A percentile compares a stretch with the other conserved stretches of the same genome.
These are phyloP conservation scores for Paxillus rubicundulus DNA, from an alignment of 768 basidiomycete genomes.

Conservation along the genomic window DNA sequence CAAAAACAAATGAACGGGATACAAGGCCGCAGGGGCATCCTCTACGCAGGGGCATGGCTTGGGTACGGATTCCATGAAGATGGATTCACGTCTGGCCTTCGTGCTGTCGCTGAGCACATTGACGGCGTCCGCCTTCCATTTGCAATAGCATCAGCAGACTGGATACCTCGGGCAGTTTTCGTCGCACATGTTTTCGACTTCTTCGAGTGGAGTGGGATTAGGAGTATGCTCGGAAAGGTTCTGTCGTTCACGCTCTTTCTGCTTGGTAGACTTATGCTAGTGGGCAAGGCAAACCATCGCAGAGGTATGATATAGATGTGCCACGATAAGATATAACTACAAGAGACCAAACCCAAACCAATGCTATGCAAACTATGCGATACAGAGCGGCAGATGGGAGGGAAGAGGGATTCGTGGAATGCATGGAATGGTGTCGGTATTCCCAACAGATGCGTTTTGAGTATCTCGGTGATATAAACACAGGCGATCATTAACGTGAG, in stretches of 20 bases:
- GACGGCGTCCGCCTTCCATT: slow-evolving; percentile 40
- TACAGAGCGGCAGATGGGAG: slow-evolving; percentile 1
- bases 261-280: slow-evolving; percentile 3
- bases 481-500: background rate
- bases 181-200: slow-evolving; percentile 38
- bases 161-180: slow-evolving; percentile 18
- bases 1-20: slow-evolving; percentile 54
- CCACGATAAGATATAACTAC: slow-evolving; percentile 6
- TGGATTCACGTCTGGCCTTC: slow-evolving; percentile 54
- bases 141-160: slow-evolving; percentile 40
- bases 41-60: slow-evolving; percentile 69
- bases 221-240: slow-evolving; percentile 30
- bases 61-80: slow-evolving; percentile 85
- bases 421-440: background rate
- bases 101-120: slow-evolving; percentile 30
- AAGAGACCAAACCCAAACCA: background rate
- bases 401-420: background rate
- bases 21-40: slow-evolving; percentile 59
- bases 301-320: background rate
- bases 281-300: background rate
- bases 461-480: background rate
- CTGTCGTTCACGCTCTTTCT: slow-evolving; percentile 15
- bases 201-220: slow-evolving; percentile 36
- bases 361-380: slow-evolving; percentile 4
- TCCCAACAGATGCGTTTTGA: background rate